Evolutionary conservation across 164 flowering plant genomes (phyloP).

Genomic region (Umbellularia californica): DNA sequence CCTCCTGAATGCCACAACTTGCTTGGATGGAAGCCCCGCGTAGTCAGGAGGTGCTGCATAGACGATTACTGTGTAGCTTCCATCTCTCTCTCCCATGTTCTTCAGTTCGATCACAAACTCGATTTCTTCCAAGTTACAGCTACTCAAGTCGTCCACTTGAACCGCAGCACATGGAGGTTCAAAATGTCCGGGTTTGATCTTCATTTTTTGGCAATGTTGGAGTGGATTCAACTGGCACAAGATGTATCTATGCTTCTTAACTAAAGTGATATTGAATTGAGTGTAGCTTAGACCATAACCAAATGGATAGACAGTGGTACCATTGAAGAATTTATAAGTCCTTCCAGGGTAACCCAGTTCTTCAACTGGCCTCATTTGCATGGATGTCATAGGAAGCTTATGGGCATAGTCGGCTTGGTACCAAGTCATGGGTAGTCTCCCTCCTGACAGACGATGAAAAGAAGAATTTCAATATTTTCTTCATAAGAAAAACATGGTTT

Average conservation of each 20-base stretch:
- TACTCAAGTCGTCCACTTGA: background rate
- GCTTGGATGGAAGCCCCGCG: background rate
- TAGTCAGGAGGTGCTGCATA: background rate
- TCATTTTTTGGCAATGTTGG: conserved; percentile 8
- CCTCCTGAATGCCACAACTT: background rate
- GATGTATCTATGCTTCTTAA: conserved; percentile 26
- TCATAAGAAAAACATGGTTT: background rate
- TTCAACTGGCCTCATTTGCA: conserved; percentile 52
- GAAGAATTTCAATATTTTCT: background rate
- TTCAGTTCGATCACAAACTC: conserved; percentile 2
- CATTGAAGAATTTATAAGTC: conserved; percentile 73
- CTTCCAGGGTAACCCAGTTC: conserved; percentile 64
- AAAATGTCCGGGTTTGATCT: background rate
- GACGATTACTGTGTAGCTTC: background rate
- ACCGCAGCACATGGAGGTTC: conserved; percentile 1
- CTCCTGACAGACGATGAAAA: conserved; percentile 40
- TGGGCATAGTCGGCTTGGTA: conserved; percentile 54
- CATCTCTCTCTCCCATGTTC: conserved; percentile 3
- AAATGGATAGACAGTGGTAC: conserved; percentile 61
- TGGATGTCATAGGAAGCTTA: conserved; percentile 65
- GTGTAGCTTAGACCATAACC: conserved; percentile 78
- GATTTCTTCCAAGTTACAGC: background rate
- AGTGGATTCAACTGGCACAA: background rate
- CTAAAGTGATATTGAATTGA: conserved; percentile 29
- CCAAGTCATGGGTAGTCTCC: conserved; percentile 80